Evolutionary conservation across 2,329 filamentous ascomycete species (phyloP).

Genomic region (Neopestalotiopsis sp.): DNA sequence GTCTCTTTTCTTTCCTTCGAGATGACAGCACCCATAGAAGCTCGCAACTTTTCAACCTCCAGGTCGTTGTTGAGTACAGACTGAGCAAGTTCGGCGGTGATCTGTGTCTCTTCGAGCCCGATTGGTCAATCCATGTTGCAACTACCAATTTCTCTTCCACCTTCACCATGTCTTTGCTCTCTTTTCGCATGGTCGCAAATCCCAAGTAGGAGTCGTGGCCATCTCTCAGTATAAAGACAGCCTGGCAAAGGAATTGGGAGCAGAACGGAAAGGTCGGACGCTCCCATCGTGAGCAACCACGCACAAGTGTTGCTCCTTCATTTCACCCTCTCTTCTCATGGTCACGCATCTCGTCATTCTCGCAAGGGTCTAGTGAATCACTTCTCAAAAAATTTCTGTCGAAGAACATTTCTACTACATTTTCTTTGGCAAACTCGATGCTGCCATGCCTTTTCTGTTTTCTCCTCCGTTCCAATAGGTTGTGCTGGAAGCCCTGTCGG

Average conservation of each 20-base stretch:
- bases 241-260: background rate
- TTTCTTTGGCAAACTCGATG: background rate
- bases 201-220: background rate
- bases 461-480: background rate
- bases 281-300: background rate
- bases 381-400: conserved; percentile 1
- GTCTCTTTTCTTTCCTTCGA: no score
- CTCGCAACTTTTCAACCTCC: no score
- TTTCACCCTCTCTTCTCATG: background rate
- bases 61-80: no score
- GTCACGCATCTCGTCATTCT: background rate
- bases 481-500: background rate
- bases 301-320: background rate
- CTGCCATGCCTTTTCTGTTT: background rate
- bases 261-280: background rate
- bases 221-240: background rate
- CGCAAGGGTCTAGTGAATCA: background rate
- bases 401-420: background rate
- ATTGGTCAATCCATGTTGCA: no score
- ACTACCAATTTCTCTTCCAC: background rate
- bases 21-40: no score
- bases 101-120: no score
- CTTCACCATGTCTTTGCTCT: background rate
- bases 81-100: no score
- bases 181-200: no score